Evolutionary conservation across 495 filamentous ascomycete genomes (phyloP).

Genomic region (Xylaria bambusicola): DNA sequence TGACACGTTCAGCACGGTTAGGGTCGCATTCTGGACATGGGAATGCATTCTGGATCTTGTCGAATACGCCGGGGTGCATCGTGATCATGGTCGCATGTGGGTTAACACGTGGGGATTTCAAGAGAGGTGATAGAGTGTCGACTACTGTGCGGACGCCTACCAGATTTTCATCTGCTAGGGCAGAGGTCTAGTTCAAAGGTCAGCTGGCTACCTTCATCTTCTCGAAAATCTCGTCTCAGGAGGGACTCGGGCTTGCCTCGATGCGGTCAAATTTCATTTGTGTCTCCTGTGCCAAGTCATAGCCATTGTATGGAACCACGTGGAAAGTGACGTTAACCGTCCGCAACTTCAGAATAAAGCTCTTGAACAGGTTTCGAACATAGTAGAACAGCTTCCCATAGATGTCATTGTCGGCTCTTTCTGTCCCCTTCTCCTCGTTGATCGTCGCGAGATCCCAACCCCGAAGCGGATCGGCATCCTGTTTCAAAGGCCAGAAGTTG

Average conservation of each 20-base stretch:
- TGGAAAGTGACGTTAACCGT: neutral
- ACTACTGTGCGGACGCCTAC: neutral
- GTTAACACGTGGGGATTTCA: neutral
- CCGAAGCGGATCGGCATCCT: slow-evolving; percentile 1
- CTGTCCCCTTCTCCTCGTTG: neutral
- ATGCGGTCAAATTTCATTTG: neutral
- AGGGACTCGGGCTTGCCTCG: neutral
- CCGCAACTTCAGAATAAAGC: slow-evolving; percentile 5
- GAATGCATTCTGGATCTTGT: neutral
- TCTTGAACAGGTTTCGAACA: slow-evolving; percentile 8
- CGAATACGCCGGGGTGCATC: slow-evolving; percentile 2
- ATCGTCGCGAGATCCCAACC: slow-evolving; percentile 5
- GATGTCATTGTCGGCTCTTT: neutral
- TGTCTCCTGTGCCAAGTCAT: neutral
- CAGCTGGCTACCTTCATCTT: neutral
- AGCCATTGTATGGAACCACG: neutral
- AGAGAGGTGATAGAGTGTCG: neutral
- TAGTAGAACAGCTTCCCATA: slow-evolving; percentile 13
- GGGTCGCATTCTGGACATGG: slow-evolving; percentile 3
- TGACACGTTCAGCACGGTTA: neutral
- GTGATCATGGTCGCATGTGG: slow-evolving; percentile 4
- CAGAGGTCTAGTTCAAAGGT: neutral
- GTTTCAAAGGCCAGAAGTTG: slow-evolving; percentile 1
- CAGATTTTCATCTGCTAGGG: neutral
- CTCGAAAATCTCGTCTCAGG: neutral